Percentiles rank a stretch among this genome's conserved stretches.
Evolutionary conservation across 257 asterid genomes (phyloP).

Genomic region (Ocimum tenuiflorum): DNA sequence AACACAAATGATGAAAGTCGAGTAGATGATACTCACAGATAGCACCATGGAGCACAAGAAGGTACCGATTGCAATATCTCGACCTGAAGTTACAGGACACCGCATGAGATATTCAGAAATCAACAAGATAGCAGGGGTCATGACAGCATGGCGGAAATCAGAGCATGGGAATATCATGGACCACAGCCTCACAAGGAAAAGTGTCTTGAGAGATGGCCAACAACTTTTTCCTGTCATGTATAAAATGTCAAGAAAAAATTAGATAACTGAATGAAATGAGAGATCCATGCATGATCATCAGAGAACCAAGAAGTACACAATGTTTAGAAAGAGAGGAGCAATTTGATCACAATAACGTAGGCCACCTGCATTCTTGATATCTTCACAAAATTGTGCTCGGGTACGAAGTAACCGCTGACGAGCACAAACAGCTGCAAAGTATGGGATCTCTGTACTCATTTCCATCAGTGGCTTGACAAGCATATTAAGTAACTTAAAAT

Average conservation of each 20-base stretch:
- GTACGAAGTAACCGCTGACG: slow-evolving; percentile 66
- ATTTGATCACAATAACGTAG: not conserved
- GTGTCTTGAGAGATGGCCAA: slow-evolving; percentile 87
- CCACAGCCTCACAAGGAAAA: slow-evolving; percentile 80
- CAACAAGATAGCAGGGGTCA: slow-evolving; percentile 74
- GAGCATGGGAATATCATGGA: slow-evolving; percentile 94
- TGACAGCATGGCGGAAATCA: slow-evolving; percentile 86
- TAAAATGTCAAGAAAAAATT: slow-evolving; percentile 4
- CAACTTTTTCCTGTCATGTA: slow-evolving; percentile 58
- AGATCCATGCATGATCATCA: not conserved
- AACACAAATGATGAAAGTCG: not conserved
- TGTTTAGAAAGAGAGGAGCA: not conserved
- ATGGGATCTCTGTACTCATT: slow-evolving; percentile 89
- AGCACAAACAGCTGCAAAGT: slow-evolving; percentile 96
- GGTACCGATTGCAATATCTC: slow-evolving; percentile 72
- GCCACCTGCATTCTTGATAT: slow-evolving; percentile 61
- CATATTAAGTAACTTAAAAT: slow-evolving; percentile 58
- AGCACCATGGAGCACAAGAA: slow-evolving; percentile 90
- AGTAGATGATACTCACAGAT: slow-evolving; percentile 48
- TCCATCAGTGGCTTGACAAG: slow-evolving; percentile 87
- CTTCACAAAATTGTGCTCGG: slow-evolving; percentile 61
- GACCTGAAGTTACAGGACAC: slow-evolving; percentile 62
- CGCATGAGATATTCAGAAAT: slow-evolving; percentile 87
- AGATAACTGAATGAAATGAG: not conserved
- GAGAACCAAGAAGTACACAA: not conserved